Percentiles rank a stretch among this genome's conserved stretches.
These are phyloP conservation scores for Musa troglodytarum DNA, from an alignment of 176 grass and related monocot species.

Conservation along the genomic window DNA sequence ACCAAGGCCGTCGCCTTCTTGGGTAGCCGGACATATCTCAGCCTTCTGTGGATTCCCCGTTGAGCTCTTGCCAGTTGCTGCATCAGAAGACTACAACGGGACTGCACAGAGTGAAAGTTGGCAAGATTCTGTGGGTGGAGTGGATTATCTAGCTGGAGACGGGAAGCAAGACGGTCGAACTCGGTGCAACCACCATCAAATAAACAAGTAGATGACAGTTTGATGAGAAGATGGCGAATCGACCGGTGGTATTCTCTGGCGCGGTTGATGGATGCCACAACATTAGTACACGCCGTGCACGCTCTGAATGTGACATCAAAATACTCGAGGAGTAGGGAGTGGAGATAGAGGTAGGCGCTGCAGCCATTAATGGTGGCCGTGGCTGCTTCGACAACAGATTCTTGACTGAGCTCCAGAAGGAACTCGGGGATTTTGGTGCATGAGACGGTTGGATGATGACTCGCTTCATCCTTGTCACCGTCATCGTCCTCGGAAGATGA, in stretches of 20 bases:
- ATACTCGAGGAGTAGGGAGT: slow-evolving; percentile 45
- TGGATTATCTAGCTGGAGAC: slow-evolving; percentile 42
- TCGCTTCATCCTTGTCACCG: neutral
- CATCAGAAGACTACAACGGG: slow-evolving; percentile 32
- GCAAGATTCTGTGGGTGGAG: slow-evolving; percentile 31
- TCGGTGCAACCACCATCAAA: neutral
- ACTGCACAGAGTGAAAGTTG: slow-evolving; percentile 34
- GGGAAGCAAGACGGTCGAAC: slow-evolving; percentile 22
- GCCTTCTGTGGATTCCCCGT: slow-evolving; percentile 23
- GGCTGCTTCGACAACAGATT: slow-evolving; percentile 19
- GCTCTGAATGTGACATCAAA: slow-evolving; percentile 56
- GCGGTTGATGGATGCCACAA: slow-evolving; percentile 37
- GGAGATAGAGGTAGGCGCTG: neutral
- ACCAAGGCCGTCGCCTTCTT: slow-evolving; percentile 29
- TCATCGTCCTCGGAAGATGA: neutral
- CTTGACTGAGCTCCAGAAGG: slow-evolving; percentile 49
- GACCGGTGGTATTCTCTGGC: slow-evolving; percentile 41
- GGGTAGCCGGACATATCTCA: neutral
- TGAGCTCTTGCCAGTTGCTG: slow-evolving; percentile 20
- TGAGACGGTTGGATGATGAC: neutral
- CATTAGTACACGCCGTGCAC: slow-evolving; percentile 43
- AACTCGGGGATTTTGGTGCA: neutral
- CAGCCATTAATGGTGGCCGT: neutral
- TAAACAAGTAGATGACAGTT: slow-evolving; percentile 5
- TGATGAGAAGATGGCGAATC: slow-evolving; percentile 36